Evolutionary conservation across 768 basidiomycete species (phyloP).

Genomic region (Mycena alexandri): DNA sequence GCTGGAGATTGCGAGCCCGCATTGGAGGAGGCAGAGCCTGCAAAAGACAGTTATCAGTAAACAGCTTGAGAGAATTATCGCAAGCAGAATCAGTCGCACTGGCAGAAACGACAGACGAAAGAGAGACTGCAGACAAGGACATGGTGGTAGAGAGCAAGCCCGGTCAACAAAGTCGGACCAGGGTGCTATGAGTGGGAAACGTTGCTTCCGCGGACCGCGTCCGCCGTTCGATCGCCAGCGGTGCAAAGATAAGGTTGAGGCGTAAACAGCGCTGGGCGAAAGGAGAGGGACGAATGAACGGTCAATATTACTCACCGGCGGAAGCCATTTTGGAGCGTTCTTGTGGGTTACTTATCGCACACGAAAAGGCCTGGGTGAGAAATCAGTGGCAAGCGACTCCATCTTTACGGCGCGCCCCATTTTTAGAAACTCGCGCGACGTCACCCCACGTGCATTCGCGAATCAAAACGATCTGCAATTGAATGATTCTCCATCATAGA

Average conservation of each 20-base stretch:
- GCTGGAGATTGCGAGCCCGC: background rate
- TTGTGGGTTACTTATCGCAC: too few species aligned
- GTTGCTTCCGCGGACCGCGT: background rate
- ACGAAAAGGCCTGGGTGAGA: too few species aligned
- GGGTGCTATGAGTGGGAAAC: background rate
- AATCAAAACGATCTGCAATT: too few species aligned
- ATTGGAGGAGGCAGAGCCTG: constrained; percentile 2
- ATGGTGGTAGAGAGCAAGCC: constrained; percentile 14
- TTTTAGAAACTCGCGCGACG: too few species aligned
- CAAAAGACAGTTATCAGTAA: constrained; percentile 9
- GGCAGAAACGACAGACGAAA: constrained; percentile 13
- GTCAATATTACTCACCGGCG: background rate
- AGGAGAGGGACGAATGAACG: background rate
- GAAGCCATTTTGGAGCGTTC: constrained; percentile 8
- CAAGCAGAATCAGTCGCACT: constrained; percentile 13
- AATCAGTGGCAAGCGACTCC: too few species aligned
- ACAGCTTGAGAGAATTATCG: background rate
- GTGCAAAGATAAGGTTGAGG: constrained; percentile 16
- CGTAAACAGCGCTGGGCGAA: background rate
- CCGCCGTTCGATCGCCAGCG: constrained; percentile 19
- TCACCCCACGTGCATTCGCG: too few species aligned
- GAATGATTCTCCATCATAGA: too few species aligned
- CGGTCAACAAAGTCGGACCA: background rate
- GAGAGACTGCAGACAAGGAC: constrained; percentile 7
- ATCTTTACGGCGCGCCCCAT: too few species aligned